These are phyloP conservation scores for Penicillium ucsense DNA, from an alignment of 495 filamentous ascomycete species.

Conservation along the genomic window DNA sequence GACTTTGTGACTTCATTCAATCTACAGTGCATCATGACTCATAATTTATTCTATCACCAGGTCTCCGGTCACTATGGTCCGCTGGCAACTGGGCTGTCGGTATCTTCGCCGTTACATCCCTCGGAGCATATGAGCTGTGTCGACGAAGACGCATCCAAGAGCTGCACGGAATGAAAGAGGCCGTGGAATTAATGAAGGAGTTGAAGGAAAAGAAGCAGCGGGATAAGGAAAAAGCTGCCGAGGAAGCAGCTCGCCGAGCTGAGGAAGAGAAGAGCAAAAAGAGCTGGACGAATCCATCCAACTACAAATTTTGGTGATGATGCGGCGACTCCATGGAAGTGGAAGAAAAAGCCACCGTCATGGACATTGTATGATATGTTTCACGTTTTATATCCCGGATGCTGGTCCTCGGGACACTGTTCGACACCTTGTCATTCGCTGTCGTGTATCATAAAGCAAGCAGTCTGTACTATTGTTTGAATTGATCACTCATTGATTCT, in stretches of 20 bases:
- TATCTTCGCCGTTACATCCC: conserved; percentile 52
- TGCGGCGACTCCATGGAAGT: conserved; percentile 4
- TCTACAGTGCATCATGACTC: too few species aligned
- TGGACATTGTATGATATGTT: conserved; percentile 25
- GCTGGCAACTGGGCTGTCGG: conserved; percentile 80
- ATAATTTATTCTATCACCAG: conserved; percentile 13
- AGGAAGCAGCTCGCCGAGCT: conserved; percentile 28
- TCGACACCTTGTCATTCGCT: conserved; percentile 18
- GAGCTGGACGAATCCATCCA: conserved; percentile 41
- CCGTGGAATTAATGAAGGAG: conserved; percentile 68
- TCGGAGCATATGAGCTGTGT: conserved; percentile 72
- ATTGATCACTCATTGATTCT: background rate
- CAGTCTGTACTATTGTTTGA: conserved; percentile 6
- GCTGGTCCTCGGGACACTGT: conserved; percentile 2
- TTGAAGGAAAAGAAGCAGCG: conserved; percentile 59
- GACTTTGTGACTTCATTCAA: conserved; percentile 1
- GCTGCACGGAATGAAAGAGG: conserved; percentile 65
- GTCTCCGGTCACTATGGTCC: conserved; percentile 33
- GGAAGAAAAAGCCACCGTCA: conserved; percentile 18
- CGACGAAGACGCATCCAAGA: conserved; percentile 60
- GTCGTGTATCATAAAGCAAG: conserved; percentile 23
- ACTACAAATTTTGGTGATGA: conserved; percentile 42
- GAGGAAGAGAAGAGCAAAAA: conserved; percentile 44
- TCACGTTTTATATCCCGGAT: conserved; percentile 25
- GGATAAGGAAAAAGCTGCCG: conserved; percentile 50